Base-by-base conservation (phyloP, 2,329 filamentous ascomycete genomes). In the Neophaeococcomyces mojaviensis region DNA sequence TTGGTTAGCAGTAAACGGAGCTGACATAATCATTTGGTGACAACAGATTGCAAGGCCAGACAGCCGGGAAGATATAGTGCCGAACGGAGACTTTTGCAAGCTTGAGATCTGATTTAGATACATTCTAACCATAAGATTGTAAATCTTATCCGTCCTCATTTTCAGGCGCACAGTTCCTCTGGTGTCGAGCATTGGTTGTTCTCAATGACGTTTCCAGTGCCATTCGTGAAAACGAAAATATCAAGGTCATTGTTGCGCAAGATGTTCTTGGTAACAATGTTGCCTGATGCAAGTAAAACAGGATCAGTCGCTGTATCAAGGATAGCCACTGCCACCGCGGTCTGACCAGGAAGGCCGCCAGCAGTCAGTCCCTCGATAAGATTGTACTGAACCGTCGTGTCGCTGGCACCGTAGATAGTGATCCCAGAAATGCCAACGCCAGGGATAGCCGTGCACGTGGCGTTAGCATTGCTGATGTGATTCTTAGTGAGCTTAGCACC, bases 131-230 rank as follows among this genome's bases (percentile, higher is more conserved):
- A n/a, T n/a, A n/a, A n/a, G n/a, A n/a, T n/a, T n/a, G n/a, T n/a
- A n/a, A n/a, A n/a, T n/a, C n/a, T n/a, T n/a, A n/a, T 18, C 4
- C 6, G 10, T 37, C 13, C 20, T 20, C 42, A 37, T 32, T 24
- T n/a, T 46, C 37, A 39, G 39, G 31, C 22, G 20, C 49, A 52
- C 16, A 52, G 32, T 12, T 47, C 35, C 10, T 44, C 46, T 7
- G 50, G 43, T 3, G 42, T 47, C 16, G 45, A 38, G 43, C 50
- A 53, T 22, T 51, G 44, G 39, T 53, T 53, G 3, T 30, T 42
- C 33, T 48, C 22, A n/a, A 51, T 19, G 6, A 50, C 43, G 22
- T 53, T 53, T 18, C 43, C 49, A 3, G 43, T 48, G 10, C 50
- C 50, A 22, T 40, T 50, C n/a, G 50, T 46, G 13, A 42, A 16